These are phyloP conservation scores for Eimeria falciformis DNA, from an alignment of 169 alveolate genomes.

Conservation along the genomic window DNA sequence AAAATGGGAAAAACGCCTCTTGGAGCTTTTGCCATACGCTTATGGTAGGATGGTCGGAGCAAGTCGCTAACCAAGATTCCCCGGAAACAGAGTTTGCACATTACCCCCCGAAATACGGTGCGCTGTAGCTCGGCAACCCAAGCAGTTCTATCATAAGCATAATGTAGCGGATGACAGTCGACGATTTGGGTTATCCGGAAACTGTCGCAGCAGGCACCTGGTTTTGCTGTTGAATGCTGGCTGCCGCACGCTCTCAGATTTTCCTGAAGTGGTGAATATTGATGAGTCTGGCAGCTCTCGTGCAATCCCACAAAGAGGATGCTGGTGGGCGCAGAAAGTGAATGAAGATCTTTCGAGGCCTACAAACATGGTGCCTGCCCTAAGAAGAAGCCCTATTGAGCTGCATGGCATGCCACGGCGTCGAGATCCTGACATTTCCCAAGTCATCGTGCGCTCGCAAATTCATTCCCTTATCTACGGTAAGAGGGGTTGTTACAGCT, in stretches of 20 bases:
- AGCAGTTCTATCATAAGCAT: too few species aligned
- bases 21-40: constrained; percentile 67
- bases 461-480: neutral
- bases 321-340: constrained; percentile 61
- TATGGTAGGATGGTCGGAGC: constrained; percentile 43
- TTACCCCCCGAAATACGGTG: neutral
- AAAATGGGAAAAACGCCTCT: neutral
- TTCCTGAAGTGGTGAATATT: neutral
- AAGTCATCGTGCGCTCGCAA: neutral
- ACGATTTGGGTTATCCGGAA: too few species aligned
- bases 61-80: neutral
- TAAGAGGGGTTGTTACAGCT: too few species aligned
- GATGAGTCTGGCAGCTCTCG: neutral
- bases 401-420: neutral
- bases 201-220: too few species aligned
- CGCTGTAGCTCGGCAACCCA: too few species aligned
- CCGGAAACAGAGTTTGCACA: neutral
- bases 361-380: constrained; percentile 38
- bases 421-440: neutral
- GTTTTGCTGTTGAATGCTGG: neutral
- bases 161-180: too few species aligned
- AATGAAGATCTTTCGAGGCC: constrained; percentile 37
- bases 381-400: neutral
- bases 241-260: neutral
- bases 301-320: neutral